Evolutionary conservation across 1,284 basidiomycete genomes (phyloP), one percentile per base, ranked within the genome.

Genomic region (Sporisorium iseilematis-ciliati): DNA sequence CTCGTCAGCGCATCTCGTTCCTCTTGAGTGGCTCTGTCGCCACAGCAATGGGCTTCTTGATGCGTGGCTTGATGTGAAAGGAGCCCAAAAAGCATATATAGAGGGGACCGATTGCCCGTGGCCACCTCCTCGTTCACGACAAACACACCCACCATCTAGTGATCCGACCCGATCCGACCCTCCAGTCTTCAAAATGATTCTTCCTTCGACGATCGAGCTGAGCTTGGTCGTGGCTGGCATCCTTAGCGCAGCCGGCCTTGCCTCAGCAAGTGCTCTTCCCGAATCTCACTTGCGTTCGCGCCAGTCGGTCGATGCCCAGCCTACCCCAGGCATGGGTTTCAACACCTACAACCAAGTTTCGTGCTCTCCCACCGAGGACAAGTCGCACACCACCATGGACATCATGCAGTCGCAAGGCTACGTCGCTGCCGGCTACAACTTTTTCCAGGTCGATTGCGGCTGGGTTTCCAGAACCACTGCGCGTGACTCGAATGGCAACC

Each of bases 401-500:
- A 71, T 84, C 25, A 52, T 86, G 53, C 79, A 82, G 14, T 84
- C 85, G 46, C 80, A 86, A 57, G 86, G 81, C 48, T 70, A 67
- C 53, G 29, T 54, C 23, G 68, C 38, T n/a, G 67, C 63, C 1
- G 78, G 69, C 49, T 82, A 77, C 62, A 62, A 79, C 35, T 57
- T 57, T 38, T 62, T 82, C 45, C 64, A 77, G 29, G 64, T 84
- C 50, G 82, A 84, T 58, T 81, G 81, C 57, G 80, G 86, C 59
- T 87, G 87, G 87, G 86, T 87, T 48, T 83, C 86, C 1, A 71
- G 73, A 16, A 60, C 78, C 16, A 79, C 82, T 1, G 56, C 78
- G 16, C 81, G 82, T 5, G 86, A 89, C 66, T 78, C 87, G 0
- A 69, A 66, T 8, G 87, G 87, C 57, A 89, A 89, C 61, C 83